These are phyloP conservation scores for Fusarium sambucinum DNA, from an alignment of 2,329 filamentous ascomycete species.

Conservation along the genomic window DNA sequence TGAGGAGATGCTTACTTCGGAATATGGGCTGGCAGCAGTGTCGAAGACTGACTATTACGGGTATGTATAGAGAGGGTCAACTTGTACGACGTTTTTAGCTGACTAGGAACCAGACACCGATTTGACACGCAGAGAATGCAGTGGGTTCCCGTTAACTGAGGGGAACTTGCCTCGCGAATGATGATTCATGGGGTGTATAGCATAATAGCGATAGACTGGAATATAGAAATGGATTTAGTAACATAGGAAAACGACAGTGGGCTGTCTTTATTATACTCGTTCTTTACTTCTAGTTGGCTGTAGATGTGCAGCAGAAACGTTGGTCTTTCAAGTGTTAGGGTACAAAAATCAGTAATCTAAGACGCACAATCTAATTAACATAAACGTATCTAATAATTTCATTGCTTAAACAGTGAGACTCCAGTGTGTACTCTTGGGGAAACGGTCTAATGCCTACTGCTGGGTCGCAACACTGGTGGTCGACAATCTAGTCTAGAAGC, in stretches of 20 bases:
- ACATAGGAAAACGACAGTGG: not conserved
- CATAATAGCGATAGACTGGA: not conserved
- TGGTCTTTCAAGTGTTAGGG: too few relatives aligned
- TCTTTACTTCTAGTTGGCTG: not conserved
- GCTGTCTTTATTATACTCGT: not conserved
- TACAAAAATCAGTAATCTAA: too few relatives aligned
- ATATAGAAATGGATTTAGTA: constrained; percentile 14
- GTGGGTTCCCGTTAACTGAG: constrained; percentile 45
- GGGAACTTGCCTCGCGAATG: too few relatives aligned
- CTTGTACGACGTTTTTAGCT: constrained; percentile 6
- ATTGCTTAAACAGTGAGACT: too few relatives aligned
- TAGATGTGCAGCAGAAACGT: too few relatives aligned
- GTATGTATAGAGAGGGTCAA: constrained; percentile 53
- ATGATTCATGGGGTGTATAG: not conserved
- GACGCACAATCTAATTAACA: too few relatives aligned
- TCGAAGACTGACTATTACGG: constrained; percentile 63
- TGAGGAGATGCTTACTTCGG: constrained; percentile 67
- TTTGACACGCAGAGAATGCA: constrained; percentile 56
- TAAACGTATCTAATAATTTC: too few relatives aligned
- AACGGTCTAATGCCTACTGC: too few relatives aligned
- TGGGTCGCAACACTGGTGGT: too few relatives aligned
- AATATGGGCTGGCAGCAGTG: constrained; percentile 67
- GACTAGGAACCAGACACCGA: constrained; percentile 52
- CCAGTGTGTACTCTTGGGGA: too few relatives aligned
- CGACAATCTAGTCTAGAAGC: too few relatives aligned